Evolutionary conservation across 2,329 filamentous ascomycete species (phyloP).

Genomic region (Trichoderma sp.): DNA sequence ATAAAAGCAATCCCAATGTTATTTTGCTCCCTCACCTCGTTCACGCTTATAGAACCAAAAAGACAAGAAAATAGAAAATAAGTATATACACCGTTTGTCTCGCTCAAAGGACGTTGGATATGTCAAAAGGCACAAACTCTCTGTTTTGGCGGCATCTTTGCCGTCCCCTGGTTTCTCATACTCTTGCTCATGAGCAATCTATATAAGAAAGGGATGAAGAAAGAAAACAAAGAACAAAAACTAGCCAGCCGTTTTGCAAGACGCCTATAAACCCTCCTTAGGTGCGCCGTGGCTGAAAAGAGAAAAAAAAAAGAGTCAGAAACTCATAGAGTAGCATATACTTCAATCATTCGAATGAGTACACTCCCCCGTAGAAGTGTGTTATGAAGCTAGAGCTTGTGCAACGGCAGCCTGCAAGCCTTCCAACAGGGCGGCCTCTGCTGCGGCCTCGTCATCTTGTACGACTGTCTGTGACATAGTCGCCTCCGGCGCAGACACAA

Average conservation of each 20-base stretch:
- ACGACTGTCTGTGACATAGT: conserved; percentile 25
- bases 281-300: background rate
- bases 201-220: background rate
- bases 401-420: conserved; percentile 37
- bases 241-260: background rate
- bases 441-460: conserved; percentile 33
- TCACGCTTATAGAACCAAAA: background rate
- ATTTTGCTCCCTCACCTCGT: background rate
- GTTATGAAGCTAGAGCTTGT: conserved; percentile 24
- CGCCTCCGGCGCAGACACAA: conserved; percentile 26
- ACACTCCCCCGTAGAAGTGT: background rate
- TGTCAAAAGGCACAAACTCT: background rate
- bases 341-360: background rate
- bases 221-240: background rate
- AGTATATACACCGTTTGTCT: background rate
- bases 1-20: background rate
- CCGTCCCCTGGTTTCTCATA: background rate
- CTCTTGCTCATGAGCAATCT: background rate
- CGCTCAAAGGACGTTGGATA: background rate
- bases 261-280: background rate
- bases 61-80: background rate
- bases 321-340: background rate
- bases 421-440: conserved; percentile 35
- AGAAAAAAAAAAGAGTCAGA: background rate
- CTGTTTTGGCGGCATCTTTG: background rate